These are phyloP conservation scores for Dendrobium huoshanense DNA, from an alignment of 106 monocot genomes.

Conservation along the genomic window DNA sequence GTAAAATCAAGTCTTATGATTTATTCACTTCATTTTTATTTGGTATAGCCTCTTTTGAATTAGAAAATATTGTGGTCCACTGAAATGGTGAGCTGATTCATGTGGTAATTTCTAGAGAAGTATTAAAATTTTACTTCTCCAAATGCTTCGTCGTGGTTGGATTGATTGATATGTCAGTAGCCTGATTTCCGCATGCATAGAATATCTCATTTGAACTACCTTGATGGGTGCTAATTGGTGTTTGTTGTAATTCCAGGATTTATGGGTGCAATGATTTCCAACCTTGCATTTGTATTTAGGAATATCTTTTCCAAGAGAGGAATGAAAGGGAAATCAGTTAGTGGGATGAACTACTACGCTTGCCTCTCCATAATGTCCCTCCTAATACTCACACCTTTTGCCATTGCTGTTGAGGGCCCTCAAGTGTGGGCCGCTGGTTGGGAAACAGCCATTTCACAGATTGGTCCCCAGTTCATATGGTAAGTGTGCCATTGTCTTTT, in stretches of 20 bases:
- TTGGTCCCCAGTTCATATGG: conserved; percentile 67
- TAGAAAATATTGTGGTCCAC: no score
- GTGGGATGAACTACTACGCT: conserved; percentile 93
- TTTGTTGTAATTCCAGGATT: conserved; percentile 59
- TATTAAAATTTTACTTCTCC: no score
- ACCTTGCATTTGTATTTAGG: conserved; percentile 83
- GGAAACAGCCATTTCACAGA: conserved; percentile 52
- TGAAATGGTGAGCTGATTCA: no score
- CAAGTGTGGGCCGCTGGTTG: conserved; percentile 82
- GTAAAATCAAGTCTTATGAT: no score
- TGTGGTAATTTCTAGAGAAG: no score
- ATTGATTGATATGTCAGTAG: no score
- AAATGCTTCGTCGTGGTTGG: no score
- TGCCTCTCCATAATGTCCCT: conserved; percentile 84
- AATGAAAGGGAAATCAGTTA: conserved; percentile 84
- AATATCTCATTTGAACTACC: background rate
- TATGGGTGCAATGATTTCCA: conserved; percentile 95
- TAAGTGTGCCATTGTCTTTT: conserved; percentile 12
- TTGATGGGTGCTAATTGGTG: background rate
- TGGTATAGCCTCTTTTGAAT: no score
- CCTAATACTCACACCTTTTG: conserved; percentile 77
- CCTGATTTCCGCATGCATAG: no score
- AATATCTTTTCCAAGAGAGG: conserved; percentile 91
- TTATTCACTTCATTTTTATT: no score
- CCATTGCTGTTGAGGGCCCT: conserved; percentile 81